Base-by-base conservation (phyloP, 805 yeast genomes). In the Tetrapisispora namnaoensis region DNA sequence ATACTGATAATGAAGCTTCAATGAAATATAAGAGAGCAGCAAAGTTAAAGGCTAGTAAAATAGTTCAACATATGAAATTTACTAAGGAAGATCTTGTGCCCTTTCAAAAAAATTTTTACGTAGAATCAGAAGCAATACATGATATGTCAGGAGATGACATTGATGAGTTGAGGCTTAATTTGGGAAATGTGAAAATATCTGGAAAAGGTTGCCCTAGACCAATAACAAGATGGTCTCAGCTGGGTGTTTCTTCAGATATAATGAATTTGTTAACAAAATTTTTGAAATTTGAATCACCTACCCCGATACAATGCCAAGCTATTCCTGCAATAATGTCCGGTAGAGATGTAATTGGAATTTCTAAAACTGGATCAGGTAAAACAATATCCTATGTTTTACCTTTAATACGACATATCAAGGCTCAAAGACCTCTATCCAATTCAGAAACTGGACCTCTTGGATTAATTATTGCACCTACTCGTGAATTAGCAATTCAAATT, bases 331-430 rank as follows among this genome's bases (percentile, higher is more conserved):
- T 89, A 20, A 86, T 91, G 95, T 72, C 82, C 2, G 98, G 98
- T 0, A 67, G 84, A 44, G 98, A 93, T 67, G 78, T 91, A 8
- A 83, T 93, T 43, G 97, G 96, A 6, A 83, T 93, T 20, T 98
- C 99, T 0, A 88, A 89, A 54, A 93, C 99, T 0, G 99, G 99
- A 0, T 86, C 96, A 0, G 99, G 99, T 3, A 93, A 93, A 62
- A 93, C 99, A 0, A 73, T 91, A 56, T 85, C 96, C 1, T 93
- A 86, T 66, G 70, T 89, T 9, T 62, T 93, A 7, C 97, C 99
- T 0, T 66, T 93, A 68, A 71, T 91, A 46, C 73, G 96, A 46
- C 98, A 91, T 53, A 79, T 93, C 10, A 76, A 79, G 49, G 90
- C 86, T 42, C 95, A 88, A 58, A 68, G 77, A 2, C 78, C 78